Evolutionary conservation across 352 stramenopile species (phyloP).

Genomic region (Globisporangium radiosum): DNA sequence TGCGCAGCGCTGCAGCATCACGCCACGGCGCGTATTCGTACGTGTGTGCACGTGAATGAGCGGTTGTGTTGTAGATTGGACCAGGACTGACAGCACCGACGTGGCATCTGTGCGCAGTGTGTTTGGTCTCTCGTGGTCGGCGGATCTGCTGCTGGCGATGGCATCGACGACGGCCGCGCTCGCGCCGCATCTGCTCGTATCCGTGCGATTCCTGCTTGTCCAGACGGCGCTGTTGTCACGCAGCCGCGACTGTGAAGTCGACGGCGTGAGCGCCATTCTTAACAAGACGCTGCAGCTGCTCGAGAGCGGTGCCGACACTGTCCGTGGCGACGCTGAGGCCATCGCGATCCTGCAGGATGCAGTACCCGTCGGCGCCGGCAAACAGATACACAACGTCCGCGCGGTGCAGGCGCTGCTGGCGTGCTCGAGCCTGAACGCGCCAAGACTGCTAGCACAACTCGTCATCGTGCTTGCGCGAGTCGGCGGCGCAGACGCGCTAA

Average conservation of each 20-base stretch:
- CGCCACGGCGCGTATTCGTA: conserved; percentile 35
- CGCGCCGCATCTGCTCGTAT: conserved; percentile 18
- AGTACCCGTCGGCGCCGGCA: conserved; percentile 12
- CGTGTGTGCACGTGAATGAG: conserved; percentile 8
- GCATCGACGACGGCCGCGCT: conserved; percentile 22
- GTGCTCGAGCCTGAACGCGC: conserved; percentile 15
- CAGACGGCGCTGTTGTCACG: conserved; percentile 29
- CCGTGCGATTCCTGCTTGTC: conserved; percentile 31
- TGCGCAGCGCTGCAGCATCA: conserved; percentile 21
- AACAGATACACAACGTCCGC: conserved; percentile 12
- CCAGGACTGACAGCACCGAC: background rate
- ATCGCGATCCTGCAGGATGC: conserved; percentile 26
- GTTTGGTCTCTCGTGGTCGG: conserved; percentile 39
- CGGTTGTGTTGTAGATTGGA: background rate
- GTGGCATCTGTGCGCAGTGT: background rate
- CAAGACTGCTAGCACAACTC: conserved; percentile 22
- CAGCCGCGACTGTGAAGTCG: conserved; percentile 24
- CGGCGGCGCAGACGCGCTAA: conserved; percentile 28
- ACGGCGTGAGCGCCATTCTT: conserved; percentile 24
- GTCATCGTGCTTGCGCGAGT: conserved; percentile 29
- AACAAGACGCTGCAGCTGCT: conserved; percentile 16
- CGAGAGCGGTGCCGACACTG: background rate
- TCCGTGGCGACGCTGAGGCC: background rate
- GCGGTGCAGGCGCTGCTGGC: conserved; percentile 28
- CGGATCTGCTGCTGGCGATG: conserved; percentile 30